Evolutionary conservation across 345 rosid genomes (phyloP).

Genomic region (Citrus australasica): DNA sequence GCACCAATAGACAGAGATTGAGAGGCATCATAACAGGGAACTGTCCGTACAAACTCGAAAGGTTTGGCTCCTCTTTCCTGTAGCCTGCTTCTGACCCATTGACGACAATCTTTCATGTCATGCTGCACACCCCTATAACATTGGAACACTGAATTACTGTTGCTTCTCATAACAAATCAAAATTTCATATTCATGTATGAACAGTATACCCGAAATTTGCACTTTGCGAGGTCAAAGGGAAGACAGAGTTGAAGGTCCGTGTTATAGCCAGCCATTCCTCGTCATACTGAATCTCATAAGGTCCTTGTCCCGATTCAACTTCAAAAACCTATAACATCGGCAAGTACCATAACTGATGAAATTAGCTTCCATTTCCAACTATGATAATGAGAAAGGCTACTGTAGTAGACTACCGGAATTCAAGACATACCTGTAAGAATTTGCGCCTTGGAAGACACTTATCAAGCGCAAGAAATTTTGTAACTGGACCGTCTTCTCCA

Average conservation of each 20-base stretch:
- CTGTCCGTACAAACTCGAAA: constrained; percentile 68
- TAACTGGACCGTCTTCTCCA: constrained; percentile 59
- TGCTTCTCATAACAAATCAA: not conserved
- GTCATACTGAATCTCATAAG: constrained; percentile 68
- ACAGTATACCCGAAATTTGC: constrained; percentile 53
- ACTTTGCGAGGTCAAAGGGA: constrained; percentile 53
- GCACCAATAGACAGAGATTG: constrained; percentile 26
- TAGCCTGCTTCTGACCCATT: constrained; percentile 65
- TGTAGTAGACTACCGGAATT: constrained; percentile 9
- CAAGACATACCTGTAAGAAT: constrained; percentile 62
- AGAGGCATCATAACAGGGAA: constrained; percentile 52
- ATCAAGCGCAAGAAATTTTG: constrained; percentile 91
- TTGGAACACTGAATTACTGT: constrained; percentile 3
- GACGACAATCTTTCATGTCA: constrained; percentile 57
- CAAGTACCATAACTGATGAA: not conserved
- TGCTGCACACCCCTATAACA: constrained; percentile 38
- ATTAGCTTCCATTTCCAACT: constrained; percentile 26
- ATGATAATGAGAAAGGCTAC: constrained; percentile 1
- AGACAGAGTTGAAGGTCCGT: constrained; percentile 51
- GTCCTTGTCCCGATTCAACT: constrained; percentile 77
- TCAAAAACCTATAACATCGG: constrained; percentile 57
- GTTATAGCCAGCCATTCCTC: constrained; percentile 91
- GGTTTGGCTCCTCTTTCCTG: constrained; percentile 63
- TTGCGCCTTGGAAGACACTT: constrained; percentile 73
- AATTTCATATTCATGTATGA: not conserved